Evolutionary conservation across 768 basidiomycete species (phyloP).

Genomic region (Daedalea quercina): DNA sequence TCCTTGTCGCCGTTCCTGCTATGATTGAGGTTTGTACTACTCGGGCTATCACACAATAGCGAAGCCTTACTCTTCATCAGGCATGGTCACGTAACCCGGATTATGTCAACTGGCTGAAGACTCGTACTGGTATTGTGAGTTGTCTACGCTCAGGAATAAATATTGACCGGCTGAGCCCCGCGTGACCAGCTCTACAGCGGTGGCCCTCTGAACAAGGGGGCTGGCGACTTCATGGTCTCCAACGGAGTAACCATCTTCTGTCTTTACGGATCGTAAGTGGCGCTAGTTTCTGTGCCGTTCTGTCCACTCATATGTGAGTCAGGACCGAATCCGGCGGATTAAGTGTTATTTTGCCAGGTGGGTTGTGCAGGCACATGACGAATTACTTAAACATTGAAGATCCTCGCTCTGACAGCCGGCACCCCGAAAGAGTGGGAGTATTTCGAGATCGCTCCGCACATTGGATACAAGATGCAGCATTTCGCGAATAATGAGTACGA

Average conservation of each 20-base stretch:
- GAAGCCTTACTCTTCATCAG: neutral
- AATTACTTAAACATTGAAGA: too few species aligned
- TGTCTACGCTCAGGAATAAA: neutral
- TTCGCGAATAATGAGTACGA: neutral
- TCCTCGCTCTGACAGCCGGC: too few species aligned
- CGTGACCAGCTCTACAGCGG: neutral
- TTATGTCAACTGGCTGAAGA: slow-evolving; percentile 11
- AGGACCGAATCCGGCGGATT: slow-evolving; percentile 5
- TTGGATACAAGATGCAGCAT: slow-evolving; percentile 8
- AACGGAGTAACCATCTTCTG: neutral
- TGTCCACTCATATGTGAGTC: slow-evolving; percentile 8
- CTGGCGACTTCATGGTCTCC: neutral
- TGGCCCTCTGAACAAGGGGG: slow-evolving; percentile 1
- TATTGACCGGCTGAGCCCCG: neutral
- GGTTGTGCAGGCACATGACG: too few species aligned
- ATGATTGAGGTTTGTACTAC: slow-evolving; percentile 9
- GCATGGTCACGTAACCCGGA: slow-evolving; percentile 12
- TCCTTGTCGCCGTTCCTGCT: slow-evolving; percentile 10
- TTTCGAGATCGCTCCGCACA: slow-evolving; percentile 14
- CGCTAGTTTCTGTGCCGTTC: slow-evolving; percentile 22
- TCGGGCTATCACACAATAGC: neutral
- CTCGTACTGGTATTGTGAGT: slow-evolving; percentile 10
- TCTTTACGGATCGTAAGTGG: slow-evolving; percentile 1
- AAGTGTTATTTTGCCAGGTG: neutral
- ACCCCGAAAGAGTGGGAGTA: slow-evolving; percentile 15